Evolutionary conservation across 2,329 filamentous ascomycete genomes (phyloP).

Genomic region (Chaetomium globosum): DNA sequence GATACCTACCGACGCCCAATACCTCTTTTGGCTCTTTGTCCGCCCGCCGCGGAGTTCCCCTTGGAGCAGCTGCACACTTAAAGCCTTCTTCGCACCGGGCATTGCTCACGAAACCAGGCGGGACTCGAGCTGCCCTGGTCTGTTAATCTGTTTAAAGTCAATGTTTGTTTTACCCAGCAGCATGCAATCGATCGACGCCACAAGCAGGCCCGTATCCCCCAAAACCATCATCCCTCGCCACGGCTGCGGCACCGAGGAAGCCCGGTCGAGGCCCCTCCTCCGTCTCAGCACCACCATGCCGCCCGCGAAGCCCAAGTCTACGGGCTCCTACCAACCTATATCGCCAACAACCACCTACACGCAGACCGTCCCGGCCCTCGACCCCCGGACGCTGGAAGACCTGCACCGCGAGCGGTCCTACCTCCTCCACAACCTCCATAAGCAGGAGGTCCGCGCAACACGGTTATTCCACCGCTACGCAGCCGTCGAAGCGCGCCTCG

Average conservation of each 20-base stretch:
- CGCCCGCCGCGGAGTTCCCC: background rate
- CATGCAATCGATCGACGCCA: conserved; percentile 10
- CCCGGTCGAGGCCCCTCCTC: background rate
- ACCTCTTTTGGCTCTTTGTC: conserved; percentile 11
- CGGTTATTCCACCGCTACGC: conserved; percentile 47
- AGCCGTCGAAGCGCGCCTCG: conserved; percentile 41
- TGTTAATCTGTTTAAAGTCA: background rate
- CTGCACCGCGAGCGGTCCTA: conserved; percentile 53
- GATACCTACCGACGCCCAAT: conserved; percentile 3
- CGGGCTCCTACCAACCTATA: background rate
- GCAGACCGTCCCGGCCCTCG: conserved; percentile 37
- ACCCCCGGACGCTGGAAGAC: conserved; percentile 47
- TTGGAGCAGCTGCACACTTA: background rate
- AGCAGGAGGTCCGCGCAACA: conserved; percentile 45
- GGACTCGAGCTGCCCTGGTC: background rate
- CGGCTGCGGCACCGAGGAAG: background rate
- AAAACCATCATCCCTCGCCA: conserved; percentile 20
- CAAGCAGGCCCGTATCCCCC: conserved; percentile 21
- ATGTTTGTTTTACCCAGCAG: background rate
- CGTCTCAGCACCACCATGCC: background rate
- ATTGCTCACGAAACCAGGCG: background rate
- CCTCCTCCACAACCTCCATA: conserved; percentile 47
- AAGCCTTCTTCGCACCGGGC: conserved; percentile 3
- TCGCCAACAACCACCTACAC: conserved; percentile 14
- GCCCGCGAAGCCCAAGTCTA: background rate